Evolutionary conservation across 768 basidiomycete species (phyloP), one percentile per base, ranked within the genome.

Genomic region (Naganishia onofrii): DNA sequence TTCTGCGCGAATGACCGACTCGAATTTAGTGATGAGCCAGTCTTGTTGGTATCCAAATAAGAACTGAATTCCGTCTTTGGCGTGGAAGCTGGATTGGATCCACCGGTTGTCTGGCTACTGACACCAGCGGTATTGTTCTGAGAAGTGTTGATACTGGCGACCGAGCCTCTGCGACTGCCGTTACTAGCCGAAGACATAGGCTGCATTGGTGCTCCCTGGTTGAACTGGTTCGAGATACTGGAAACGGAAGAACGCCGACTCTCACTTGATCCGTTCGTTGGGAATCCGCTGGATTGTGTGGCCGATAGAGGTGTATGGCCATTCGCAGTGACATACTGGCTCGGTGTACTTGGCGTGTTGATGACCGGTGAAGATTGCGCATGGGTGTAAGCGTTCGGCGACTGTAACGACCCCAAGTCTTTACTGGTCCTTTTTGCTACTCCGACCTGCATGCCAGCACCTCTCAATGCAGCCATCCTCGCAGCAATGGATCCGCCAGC

Each of bases 401-500:
- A 12, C 13, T 63, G 60, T 26, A 23, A 44, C 3, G 36, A 19
- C 2, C 60, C 60, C 21, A 63, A 7, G 74, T 88, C 87, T 70
- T 85, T 86, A 52, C 88, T 87, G 60, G 84, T 77, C 44, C 86
- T 85, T 78, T 89, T 90, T 15, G 85, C 75, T 19, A 84, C 82
- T 31, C 84, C 83, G 21, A 88, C 84, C 13, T 84, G 82, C 76
- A 93, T 80, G 0, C 93, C 93, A 56, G 86, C 88, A 70, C 86
- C 87, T 76, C 88, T 85, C 23, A 95, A 81, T 19, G 89, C 87
- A 73, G 85, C 87, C 81, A 93, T 85, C 60, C 93, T 86, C 82
- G 92, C 92, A 29, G 89, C 89, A 70, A 95, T 91, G 60, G 87
- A 88, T 7, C 84, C 87, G n/a, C 87, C 88, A 2, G 85, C 74